Conservation (phyloP, 2,329 filamentous ascomycete species). For the Fusarium penzigii region DNA sequence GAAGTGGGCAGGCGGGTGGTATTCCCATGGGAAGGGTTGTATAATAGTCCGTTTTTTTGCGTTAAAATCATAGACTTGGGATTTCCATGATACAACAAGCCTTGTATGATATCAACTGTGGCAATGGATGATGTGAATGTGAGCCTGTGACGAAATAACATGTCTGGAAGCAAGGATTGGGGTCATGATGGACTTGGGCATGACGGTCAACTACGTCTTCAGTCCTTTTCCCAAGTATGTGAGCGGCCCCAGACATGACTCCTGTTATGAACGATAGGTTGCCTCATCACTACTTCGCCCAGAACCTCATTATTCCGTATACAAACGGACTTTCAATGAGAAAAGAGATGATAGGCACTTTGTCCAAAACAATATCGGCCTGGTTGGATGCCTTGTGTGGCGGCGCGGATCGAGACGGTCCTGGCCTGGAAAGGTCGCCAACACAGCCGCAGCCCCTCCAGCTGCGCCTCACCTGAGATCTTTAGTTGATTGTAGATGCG, state of each 20-base stretch:
- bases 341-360: not conserved
- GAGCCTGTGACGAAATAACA: no score
- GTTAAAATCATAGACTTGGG: conserved; percentile 27
- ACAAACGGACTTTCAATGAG: not conserved
- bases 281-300: no score
- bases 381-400: conserved; percentile 16
- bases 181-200: no score
- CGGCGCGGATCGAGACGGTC: conserved; percentile 2
- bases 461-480: not conserved
- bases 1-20: conserved; percentile 28
- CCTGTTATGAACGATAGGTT: no score
- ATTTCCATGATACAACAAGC: conserved; percentile 1
- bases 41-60: conserved; percentile 30
- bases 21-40: conserved; percentile 26
- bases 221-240: no score
- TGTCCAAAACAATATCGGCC: not conserved
- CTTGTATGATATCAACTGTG: no score
- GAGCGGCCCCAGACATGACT: no score
- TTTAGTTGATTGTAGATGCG: no score
- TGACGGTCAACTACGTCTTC: no score
- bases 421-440: not conserved
- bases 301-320: no score
- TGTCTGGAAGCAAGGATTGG: no score
- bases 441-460: not conserved
- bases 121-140: no score